These are phyloP conservation scores for Neoscytalidium dimidiatum DNA, from an alignment of 2,329 filamentous ascomycete genomes.

Conservation along the genomic window DNA sequence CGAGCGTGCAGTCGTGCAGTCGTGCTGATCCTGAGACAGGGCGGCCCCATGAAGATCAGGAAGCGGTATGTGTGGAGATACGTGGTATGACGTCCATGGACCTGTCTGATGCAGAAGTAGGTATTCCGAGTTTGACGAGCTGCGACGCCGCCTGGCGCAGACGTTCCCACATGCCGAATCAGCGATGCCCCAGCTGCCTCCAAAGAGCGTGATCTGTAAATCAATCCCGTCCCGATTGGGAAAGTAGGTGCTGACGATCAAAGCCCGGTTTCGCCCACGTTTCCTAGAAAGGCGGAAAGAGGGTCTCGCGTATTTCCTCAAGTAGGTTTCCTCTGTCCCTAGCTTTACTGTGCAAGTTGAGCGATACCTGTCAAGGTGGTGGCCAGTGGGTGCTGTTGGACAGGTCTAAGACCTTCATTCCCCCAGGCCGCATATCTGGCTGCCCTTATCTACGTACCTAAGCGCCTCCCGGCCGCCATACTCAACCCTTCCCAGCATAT, in stretches of 20 bases:
- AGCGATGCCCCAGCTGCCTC: conserved; percentile 86
- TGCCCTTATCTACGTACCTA: background rate
- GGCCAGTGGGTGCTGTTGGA: background rate
- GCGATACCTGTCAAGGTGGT: background rate
- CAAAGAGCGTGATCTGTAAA: conserved; percentile 86
- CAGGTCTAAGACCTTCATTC: background rate
- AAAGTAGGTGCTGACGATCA: conserved; percentile 1
- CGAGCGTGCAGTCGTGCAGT: background rate
- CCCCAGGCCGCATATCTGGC: background rate
- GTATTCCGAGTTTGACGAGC: conserved; percentile 91
- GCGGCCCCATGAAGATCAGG: conserved; percentile 58
- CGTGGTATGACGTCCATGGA: background rate
- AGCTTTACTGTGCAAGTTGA: background rate
- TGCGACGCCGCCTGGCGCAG: conserved; percentile 70
- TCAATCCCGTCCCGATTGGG: conserved; percentile 19
- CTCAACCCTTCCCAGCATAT: background rate
- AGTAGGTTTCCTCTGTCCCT: conserved; percentile 58
- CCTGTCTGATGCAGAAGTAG: conserved; percentile 39
- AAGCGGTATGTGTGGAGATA: conserved; percentile 51
- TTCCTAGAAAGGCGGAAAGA: conserved; percentile 84
- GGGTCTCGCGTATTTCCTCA: conserved; percentile 89
- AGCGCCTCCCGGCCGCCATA: conserved; percentile 1
- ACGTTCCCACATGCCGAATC: conserved; percentile 83
- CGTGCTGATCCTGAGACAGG: conserved; percentile 37
- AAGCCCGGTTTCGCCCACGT: conserved; percentile 70